Conservation (phyloP, 2,329 filamentous ascomycete genomes). For the Fusarium pilosicola region DNA sequence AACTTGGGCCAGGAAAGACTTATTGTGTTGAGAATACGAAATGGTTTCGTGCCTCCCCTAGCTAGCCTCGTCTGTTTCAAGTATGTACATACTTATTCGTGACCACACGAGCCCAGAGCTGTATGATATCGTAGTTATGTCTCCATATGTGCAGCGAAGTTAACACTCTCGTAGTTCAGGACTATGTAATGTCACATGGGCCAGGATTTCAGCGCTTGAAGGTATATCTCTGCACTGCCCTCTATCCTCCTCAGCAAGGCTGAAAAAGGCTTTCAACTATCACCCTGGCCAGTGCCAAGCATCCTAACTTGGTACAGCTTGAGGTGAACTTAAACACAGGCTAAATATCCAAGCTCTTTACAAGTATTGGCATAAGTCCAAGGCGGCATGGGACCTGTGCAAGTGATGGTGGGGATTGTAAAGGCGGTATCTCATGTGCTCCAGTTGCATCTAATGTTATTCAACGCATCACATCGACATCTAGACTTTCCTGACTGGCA, state of each 20-base stretch:
- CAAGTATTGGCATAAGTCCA: background rate
- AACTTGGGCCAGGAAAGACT: background rate
- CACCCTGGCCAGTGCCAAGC: background rate
- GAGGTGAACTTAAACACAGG: background rate
- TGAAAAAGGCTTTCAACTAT: background rate
- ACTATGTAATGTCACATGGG: background rate
- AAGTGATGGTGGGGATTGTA: background rate
- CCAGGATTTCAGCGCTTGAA: accelerated
- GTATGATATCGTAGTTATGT: background rate
- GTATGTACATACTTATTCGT: no score
- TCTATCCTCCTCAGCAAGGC: background rate
- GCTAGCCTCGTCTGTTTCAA: no score
- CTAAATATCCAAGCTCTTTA: background rate
- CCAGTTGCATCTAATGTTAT: background rate
- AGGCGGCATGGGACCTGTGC: background rate
- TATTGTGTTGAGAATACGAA: background rate
- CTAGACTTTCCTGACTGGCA: background rate
- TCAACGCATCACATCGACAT: background rate
- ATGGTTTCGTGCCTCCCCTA: no score
- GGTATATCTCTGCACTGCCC: background rate
- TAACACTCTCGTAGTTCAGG: background rate
- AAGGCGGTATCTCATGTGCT: background rate
- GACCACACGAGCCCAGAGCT: background rate
- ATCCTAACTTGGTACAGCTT: background rate
- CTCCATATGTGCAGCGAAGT: background rate